These are phyloP conservation scores for Taphrina sp. DNA, from an alignment of 1,139 yeast genomes.

Conservation along the genomic window DNA sequence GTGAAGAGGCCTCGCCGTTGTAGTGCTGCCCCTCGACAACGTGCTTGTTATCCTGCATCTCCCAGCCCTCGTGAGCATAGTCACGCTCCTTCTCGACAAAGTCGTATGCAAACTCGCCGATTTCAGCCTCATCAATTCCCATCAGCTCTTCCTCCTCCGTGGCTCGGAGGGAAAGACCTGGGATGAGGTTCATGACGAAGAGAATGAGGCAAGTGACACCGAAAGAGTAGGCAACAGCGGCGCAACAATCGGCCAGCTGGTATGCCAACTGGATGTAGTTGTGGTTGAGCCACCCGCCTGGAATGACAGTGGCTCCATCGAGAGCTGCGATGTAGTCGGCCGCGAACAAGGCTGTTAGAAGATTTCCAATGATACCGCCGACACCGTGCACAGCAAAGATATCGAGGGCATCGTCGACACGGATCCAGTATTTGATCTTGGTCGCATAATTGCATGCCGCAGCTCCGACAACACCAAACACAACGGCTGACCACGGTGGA, in stretches of 20 bases:
- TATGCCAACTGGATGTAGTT: constrained; percentile 86
- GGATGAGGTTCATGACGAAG: constrained; percentile 71
- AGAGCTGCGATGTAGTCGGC: constrained; percentile 87
- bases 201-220: constrained; percentile 70
- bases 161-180: constrained; percentile 73
- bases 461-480: constrained; percentile 80
- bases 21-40: constrained; percentile 17
- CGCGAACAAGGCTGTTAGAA: constrained; percentile 86
- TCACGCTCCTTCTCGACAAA: constrained; percentile 95
- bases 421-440: constrained; percentile 67
- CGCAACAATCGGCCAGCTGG: constrained; percentile 80
- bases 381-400: constrained; percentile 92
- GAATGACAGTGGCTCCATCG: constrained; percentile 58
- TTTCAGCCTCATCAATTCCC: constrained; percentile 91
- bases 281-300: constrained; percentile 93
- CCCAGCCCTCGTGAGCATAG: constrained; percentile 27
- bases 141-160: constrained; percentile 83
- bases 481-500: constrained; percentile 81
- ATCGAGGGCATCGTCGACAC: constrained; percentile 93
- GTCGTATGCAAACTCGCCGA: constrained; percentile 97
- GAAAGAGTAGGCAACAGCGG: constrained; percentile 80
- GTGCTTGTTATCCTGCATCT: constrained; percentile 7
- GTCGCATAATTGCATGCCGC: constrained; percentile 89
- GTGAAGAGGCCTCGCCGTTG: constrained; percentile 19
- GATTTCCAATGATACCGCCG: constrained; percentile 84